Percentiles rank a stretch among this genome's conserved stretches.
Conservation (phyloP, 441 rosid species). For the Pelargonium cotyledonis region DNA sequence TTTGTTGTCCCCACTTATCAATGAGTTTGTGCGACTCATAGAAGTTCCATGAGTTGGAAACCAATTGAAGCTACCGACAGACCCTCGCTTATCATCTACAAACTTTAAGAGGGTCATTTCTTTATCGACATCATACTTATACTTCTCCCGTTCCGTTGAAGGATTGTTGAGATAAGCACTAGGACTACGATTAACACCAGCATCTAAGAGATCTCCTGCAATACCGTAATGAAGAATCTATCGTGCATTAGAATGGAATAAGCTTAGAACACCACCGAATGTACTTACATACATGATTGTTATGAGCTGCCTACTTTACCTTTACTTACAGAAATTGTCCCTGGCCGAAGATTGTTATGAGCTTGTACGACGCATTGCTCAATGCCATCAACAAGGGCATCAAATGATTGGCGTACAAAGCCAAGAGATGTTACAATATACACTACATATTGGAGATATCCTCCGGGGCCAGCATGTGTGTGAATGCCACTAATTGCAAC, state of each 20-base stretch:
- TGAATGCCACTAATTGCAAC: constrained; percentile 91
- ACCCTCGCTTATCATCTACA: constrained; percentile 79
- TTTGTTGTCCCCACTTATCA: constrained; percentile 95
- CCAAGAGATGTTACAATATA: constrained; percentile 84
- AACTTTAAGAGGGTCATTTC: constrained; percentile 93
- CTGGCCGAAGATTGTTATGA: constrained; percentile 78
- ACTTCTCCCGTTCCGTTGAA: constrained; percentile 52
- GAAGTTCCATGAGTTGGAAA: constrained; percentile 97
- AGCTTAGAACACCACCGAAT: no score
- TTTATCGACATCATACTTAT: constrained; percentile 76
- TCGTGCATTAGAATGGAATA: no score
- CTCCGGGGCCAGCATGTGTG: constrained; percentile 94
- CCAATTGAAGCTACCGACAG: constrained; percentile 92
- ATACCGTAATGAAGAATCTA: constrained; percentile 9
- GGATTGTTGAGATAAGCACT: constrained; percentile 90
- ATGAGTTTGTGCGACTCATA: constrained; percentile 92
- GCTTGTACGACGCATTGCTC: constrained; percentile 76
- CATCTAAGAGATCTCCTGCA: constrained; percentile 80
- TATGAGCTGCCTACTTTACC: constrained; percentile 35
- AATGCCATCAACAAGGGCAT: constrained; percentile 84
- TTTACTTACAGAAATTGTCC: constrained; percentile 59
- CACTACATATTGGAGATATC: constrained; percentile 81
- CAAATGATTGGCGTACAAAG: constrained; percentile 86
- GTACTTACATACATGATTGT: no score
- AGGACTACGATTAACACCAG: constrained; percentile 87